Evolutionary conservation across 164 flowering plant species (phyloP), one percentile per base, ranked within the genome.

Genomic region (Amborella trichopoda): DNA sequence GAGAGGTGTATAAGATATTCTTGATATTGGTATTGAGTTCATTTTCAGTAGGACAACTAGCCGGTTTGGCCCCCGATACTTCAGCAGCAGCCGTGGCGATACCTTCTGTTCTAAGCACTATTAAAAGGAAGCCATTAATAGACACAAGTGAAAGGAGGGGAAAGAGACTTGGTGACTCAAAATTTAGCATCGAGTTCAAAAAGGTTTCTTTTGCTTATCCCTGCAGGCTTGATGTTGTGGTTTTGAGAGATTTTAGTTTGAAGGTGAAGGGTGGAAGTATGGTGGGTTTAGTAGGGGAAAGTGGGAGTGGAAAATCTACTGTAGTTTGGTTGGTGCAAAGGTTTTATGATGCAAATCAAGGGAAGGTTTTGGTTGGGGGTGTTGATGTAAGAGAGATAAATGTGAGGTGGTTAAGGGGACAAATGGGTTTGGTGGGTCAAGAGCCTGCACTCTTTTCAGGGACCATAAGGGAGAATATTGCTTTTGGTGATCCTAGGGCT

Each of bases 31-130:
- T 83, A 8, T 44, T 80, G 44, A 83, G 87, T 54, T 80, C 84
- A 40, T 83, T 83, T 56, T 80, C 87, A 19, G 85, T 83, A 20
- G 87, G 93, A 22, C 93, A 83, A 50, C 58, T 83, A 24, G 87
- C 87, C 4, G 84, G 93, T 14, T 77, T 80, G 18, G 93, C 87
- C 4, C 87, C 87, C 10, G 87, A 83, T 48, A 80, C 93, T n/a
- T 68, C 87, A 10, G 57, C 46, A 56, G 93, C 87, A 0, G 26
- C 62, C 0, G 54, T 67, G 2, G 72, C 81, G 18, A 60, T 83
- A 37, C 87, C 87, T 23, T 66, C 74, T 3, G 72, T 83, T 34
- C 36, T 77, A 3, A 61, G 56, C 19, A 64, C 77, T 36, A 57
- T 74, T 14, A 62, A 67, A 3, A 71, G 82, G 11, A 59, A 28